Conservation (phyloP, 2,329 filamentous ascomycete species). For the Pyrenophora teres region DNA sequence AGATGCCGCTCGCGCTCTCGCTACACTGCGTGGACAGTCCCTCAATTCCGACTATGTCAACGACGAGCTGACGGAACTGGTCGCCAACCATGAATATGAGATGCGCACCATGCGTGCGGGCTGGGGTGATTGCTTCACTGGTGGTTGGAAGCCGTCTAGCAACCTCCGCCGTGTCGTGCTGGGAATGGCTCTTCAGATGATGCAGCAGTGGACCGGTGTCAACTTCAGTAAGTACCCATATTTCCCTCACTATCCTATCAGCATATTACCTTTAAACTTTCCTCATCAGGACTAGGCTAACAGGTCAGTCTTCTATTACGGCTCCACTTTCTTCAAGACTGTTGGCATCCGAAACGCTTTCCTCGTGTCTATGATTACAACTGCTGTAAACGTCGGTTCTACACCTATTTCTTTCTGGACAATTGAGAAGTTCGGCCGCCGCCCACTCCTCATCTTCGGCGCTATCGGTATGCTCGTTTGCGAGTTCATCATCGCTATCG, state of each 20-base stretch:
- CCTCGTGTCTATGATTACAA: constrained; percentile 83
- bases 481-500: constrained; percentile 84
- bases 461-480: constrained; percentile 82
- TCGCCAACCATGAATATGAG: constrained; percentile 90
- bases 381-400: constrained; percentile 82
- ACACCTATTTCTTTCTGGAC: constrained; percentile 88
- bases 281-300: background rate
- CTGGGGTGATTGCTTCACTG: constrained; percentile 70
- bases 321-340: constrained; percentile 80
- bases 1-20: constrained; percentile 65
- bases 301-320: constrained; percentile 53
- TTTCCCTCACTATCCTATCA: too few species aligned
- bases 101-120: constrained; percentile 56
- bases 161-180: constrained; percentile 56
- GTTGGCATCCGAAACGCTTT: constrained; percentile 78
- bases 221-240: constrained; percentile 66
- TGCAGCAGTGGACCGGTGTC: constrained; percentile 71
- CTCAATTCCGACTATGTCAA: constrained; percentile 74
- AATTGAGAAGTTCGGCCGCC: constrained; percentile 81
- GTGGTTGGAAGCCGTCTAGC: constrained; percentile 58
- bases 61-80: constrained; percentile 79
- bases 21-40: constrained; percentile 74
- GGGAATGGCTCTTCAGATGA: constrained; percentile 56
- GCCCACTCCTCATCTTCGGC: constrained; percentile 77
- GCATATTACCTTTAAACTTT: too few species aligned